Percentiles rank a stretch among this genome's conserved stretches.
phyloP scores from a whole-genome alignment of 805 yeast species.

The Teunomyces gatunensis region DNA sequence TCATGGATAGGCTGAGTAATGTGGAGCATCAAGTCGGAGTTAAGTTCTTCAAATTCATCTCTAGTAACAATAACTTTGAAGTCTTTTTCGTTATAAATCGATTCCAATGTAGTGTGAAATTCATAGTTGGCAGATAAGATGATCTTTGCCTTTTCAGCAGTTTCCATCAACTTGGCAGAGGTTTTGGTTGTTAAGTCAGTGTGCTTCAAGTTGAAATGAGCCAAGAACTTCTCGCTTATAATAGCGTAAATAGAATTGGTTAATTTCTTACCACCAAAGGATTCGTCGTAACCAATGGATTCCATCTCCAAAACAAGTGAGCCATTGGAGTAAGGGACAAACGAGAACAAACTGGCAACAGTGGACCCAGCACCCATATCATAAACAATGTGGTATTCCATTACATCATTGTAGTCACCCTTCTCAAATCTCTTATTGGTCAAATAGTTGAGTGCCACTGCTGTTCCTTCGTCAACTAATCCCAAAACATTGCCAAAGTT shows the following conservation, averaged over 20 bases:
- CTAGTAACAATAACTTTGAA: constrained; percentile 67
- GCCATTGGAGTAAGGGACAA: constrained; percentile 44
- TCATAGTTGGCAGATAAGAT: constrained; percentile 87
- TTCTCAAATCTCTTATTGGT: constrained; percentile 44
- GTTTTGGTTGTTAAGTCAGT: constrained; percentile 48
- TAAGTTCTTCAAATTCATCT: constrained; percentile 70
- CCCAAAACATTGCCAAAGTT: constrained; percentile 58
- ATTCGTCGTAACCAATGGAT: constrained; percentile 66
- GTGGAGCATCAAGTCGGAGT: constrained; percentile 43
- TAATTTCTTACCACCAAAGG: constrained; percentile 73
- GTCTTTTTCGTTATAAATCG: constrained; percentile 70
- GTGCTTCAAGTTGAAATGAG: constrained; percentile 35
- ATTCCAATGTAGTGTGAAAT: constrained; percentile 72
- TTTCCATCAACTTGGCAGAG: constrained; percentile 65
- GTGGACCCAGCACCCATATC: constrained; percentile 95
- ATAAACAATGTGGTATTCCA: constrained; percentile 66
- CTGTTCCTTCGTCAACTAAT: constrained; percentile 86
- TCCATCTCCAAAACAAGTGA: constrained; percentile 56
- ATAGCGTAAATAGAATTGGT: constrained; percentile 64
- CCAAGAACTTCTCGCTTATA: constrained; percentile 57
- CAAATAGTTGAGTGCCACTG: constrained; percentile 82
- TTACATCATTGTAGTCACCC: constrained; percentile 33
- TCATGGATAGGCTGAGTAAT: constrained; percentile 54
- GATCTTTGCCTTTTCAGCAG: constrained; percentile 85
- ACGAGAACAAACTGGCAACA: constrained; percentile 77